Evolutionary conservation across 2,329 filamentous ascomycete genomes (phyloP).

Genomic region (Hypoxylon sp.): DNA sequence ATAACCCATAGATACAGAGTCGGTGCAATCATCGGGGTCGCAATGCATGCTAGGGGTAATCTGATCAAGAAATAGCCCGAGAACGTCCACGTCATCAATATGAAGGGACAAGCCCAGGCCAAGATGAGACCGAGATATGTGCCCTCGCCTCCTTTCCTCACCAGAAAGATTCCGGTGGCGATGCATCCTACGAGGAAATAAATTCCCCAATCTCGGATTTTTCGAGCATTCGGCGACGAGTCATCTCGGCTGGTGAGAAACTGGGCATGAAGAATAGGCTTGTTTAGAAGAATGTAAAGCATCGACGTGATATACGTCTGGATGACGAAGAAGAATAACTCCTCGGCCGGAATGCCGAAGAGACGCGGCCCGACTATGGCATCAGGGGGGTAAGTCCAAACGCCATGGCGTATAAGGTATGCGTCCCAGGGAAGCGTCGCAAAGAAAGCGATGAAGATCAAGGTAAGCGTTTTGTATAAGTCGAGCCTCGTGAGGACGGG

Average conservation of each 20-base stretch:
- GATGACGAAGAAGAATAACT: slow-evolving; percentile 80
- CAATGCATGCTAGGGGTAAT: slow-evolving; percentile 65
- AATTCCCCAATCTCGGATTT: slow-evolving; percentile 58
- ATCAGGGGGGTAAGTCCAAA: slow-evolving; percentile 76
- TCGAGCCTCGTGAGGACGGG: slow-evolving; percentile 71
- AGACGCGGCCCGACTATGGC: slow-evolving; percentile 70
- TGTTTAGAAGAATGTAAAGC: slow-evolving; percentile 73
- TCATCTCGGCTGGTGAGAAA: slow-evolving; percentile 50
- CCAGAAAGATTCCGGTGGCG: slow-evolving; percentile 54
- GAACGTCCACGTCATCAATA: slow-evolving; percentile 69
- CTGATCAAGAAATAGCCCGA: slow-evolving; percentile 70
- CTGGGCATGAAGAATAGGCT: slow-evolving; percentile 63
- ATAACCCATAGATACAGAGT: slow-evolving; percentile 77
- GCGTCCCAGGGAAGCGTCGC: slow-evolving; percentile 81
- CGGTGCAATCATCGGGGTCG: slow-evolving; percentile 67
- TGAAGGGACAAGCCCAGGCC: slow-evolving; percentile 72
- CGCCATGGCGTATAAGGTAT: slow-evolving; percentile 71
- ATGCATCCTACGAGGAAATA: slow-evolving; percentile 55
- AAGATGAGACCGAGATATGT: slow-evolving; percentile 77
- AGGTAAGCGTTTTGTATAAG: slow-evolving; percentile 67
- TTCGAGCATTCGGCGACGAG: slow-evolving; percentile 37
- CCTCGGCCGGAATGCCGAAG: slow-evolving; percentile 73
- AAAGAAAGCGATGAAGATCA: slow-evolving; percentile 69
- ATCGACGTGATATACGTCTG: slow-evolving; percentile 78
- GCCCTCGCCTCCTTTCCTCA: slow-evolving; percentile 56